phyloP scores from a whole-genome alignment of 768 basidiomycete species.

The Auriscalpium orientale region DNA sequence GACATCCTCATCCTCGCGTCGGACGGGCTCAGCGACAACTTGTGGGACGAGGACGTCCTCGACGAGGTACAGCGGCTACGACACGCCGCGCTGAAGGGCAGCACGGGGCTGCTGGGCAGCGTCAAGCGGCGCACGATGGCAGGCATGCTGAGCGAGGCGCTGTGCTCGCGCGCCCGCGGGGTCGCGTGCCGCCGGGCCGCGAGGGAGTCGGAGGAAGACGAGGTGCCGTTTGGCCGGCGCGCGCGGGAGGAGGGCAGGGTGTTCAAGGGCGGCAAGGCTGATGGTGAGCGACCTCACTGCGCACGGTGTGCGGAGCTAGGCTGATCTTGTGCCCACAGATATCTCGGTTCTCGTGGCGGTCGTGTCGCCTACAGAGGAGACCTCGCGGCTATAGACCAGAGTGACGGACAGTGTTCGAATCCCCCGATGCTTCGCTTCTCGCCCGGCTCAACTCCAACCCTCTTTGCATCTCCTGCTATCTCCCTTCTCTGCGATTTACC shows the following conservation, averaged over 20 bases:
- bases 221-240: constrained; percentile 80
- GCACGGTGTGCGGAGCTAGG: neutral
- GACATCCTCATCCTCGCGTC: constrained; percentile 77
- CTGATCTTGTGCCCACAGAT: constrained; percentile 30
- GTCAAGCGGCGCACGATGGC: constrained; percentile 51
- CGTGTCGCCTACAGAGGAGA: constrained; percentile 38
- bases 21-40: constrained; percentile 79
- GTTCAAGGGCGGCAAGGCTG: constrained; percentile 78
- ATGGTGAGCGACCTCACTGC: constrained; percentile 44
- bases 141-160: constrained; percentile 67
- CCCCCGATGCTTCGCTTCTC: no score
- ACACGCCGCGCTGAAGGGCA: constrained; percentile 13
- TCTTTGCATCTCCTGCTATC: no score
- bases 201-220: constrained; percentile 24
- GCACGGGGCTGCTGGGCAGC: constrained; percentile 16
- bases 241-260: constrained; percentile 65
- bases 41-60: constrained; percentile 83
- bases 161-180: constrained; percentile 69
- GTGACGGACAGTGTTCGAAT: no score
- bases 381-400: neutral
- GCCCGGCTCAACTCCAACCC: no score
- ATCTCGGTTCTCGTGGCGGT: constrained; percentile 63
- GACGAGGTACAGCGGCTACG: constrained; percentile 69
- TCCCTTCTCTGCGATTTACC: no score
- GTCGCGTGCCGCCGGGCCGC: constrained; percentile 27